Conservation (phyloP, 2,329 filamentous ascomycete species). For the Ceratocystis ficicola region DNA sequence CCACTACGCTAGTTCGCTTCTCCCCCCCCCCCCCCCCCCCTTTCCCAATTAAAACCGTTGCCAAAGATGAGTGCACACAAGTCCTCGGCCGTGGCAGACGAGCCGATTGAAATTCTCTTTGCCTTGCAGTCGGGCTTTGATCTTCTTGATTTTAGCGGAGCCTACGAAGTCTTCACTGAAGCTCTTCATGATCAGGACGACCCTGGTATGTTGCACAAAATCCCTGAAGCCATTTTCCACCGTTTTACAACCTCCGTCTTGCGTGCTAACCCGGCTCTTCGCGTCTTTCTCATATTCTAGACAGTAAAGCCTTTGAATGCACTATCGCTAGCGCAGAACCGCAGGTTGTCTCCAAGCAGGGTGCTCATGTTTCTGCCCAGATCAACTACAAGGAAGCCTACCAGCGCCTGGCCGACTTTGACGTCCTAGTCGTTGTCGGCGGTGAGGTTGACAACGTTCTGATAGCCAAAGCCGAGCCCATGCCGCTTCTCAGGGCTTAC, state of each 20-base stretch:
- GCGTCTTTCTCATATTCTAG: slow-evolving; percentile 28
- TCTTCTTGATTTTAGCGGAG: slow-evolving; percentile 46
- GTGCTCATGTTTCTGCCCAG: slow-evolving; percentile 59
- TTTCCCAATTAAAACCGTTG: slow-evolving; percentile 24
- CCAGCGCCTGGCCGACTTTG: slow-evolving; percentile 60
- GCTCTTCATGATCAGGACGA: slow-evolving; percentile 44
- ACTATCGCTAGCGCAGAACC: slow-evolving; percentile 43
- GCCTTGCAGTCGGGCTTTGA: slow-evolving; percentile 49
- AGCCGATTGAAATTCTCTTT: slow-evolving; percentile 49
- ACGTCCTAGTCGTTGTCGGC: slow-evolving; percentile 67
- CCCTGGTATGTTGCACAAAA: slow-evolving; percentile 33
- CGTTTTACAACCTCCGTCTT: not conserved
- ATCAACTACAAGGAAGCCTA: slow-evolving; percentile 69
- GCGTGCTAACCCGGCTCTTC: not conserved
- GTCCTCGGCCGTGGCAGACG: slow-evolving; percentile 46
- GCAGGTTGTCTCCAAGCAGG: slow-evolving; percentile 47
- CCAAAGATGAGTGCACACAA: slow-evolving; percentile 46
- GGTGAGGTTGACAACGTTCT: slow-evolving; percentile 53
- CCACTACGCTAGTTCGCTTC: not conserved
- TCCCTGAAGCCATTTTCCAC: not conserved
- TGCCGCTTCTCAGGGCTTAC: slow-evolving; percentile 62
- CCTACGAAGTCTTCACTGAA: slow-evolving; percentile 39
- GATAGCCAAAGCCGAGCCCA: slow-evolving; percentile 55
- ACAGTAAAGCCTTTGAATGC: slow-evolving; percentile 46
- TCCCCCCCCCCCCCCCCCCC: not conserved